Conservation (phyloP, 139 green algal genomes). For the Eudorina sp. region DNA sequence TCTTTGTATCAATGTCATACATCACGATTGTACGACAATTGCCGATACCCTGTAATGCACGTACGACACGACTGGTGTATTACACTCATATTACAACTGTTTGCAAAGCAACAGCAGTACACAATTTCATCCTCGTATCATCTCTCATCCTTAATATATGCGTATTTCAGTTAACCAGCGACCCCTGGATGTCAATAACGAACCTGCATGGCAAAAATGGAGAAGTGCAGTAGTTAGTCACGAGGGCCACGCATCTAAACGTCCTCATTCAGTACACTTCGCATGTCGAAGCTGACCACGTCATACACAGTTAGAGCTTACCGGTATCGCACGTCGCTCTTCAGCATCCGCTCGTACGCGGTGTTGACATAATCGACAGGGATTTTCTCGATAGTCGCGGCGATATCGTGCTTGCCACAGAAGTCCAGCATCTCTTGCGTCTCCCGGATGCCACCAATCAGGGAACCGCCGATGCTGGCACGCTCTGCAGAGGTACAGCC, state of each 20-base stretch:
- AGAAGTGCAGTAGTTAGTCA: neutral
- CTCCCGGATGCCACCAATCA: conserved; percentile 83
- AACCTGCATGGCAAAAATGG: conserved; percentile 54
- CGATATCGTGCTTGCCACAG: conserved; percentile 77
- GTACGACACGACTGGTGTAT: too few species aligned
- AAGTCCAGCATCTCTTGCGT: conserved; percentile 88
- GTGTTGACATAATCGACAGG: conserved; percentile 73
- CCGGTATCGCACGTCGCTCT: conserved; percentile 77
- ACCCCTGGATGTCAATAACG: conserved; percentile 74
- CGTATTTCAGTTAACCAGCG: conserved; percentile 36
- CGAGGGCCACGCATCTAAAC: neutral
- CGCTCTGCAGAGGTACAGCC: conserved; percentile 16
- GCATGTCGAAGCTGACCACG: neutral
- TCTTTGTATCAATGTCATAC: too few species aligned
- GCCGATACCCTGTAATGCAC: too few species aligned
- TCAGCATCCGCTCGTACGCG: conserved; percentile 75
- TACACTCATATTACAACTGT: too few species aligned
- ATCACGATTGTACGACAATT: too few species aligned
- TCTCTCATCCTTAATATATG: too few species aligned
- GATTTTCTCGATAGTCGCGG: conserved; percentile 55
- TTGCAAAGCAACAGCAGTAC: too few species aligned
- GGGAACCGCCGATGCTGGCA: conserved; percentile 56
- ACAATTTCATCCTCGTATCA: too few species aligned
- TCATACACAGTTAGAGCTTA: neutral
- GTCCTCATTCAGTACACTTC: neutral